Base-by-base conservation (phyloP, 2,329 filamentous ascomycete genomes). In the Diaporthe sp. region DNA sequence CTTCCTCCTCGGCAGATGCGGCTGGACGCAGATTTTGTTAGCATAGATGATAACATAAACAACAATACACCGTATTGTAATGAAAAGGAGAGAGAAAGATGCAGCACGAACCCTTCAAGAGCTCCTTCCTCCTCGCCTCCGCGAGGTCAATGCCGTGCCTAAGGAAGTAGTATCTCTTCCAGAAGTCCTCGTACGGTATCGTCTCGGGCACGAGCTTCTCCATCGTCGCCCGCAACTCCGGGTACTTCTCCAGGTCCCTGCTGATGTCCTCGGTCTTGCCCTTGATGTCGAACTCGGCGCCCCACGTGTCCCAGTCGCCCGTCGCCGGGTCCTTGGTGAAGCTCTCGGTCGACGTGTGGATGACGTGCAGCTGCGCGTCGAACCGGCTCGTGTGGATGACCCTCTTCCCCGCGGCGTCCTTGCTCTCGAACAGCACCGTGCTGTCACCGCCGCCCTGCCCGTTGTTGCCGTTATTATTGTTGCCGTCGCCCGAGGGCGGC, bases 141-240 rank as follows among this genome's bases (percentile, higher is more conserved):
- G 98, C 96, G 37, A 94, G 96, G 86, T 98, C 96, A 78, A 99
- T 94, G 22, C 97, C 95, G 81, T 97, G 94, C 81, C 96, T 90
- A 78, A 98, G 86, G 87, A 98, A 99, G 84, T 98, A 98, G 85
- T 99, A 99, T 74, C 97, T 90, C 82, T 91, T 94, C 96, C 97
- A 99, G 83, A 99, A 99, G 71, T 94, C 91, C 71, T 88, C 90
- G 81, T 99, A 99, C 47, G 96, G 90, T n/a, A 98, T 94, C 79
- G 92, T 91, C 84, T 96, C 95, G 1, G 97, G 97, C n/a, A 99
- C 97, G 73, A 98, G 87, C 86, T 94, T 95, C 89, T 98, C 97
- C 96, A 99, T 98, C 0, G 95, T 95, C 37, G 89, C 85, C 79
- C 96, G 89, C 80, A 99, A 86, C 84, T 98, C 96, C 13, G 93